Evolutionary conservation across 495 filamentous ascomycete species (phyloP), one percentile per base, ranked within the genome.

Genomic region (Penicillium waksmanii): DNA sequence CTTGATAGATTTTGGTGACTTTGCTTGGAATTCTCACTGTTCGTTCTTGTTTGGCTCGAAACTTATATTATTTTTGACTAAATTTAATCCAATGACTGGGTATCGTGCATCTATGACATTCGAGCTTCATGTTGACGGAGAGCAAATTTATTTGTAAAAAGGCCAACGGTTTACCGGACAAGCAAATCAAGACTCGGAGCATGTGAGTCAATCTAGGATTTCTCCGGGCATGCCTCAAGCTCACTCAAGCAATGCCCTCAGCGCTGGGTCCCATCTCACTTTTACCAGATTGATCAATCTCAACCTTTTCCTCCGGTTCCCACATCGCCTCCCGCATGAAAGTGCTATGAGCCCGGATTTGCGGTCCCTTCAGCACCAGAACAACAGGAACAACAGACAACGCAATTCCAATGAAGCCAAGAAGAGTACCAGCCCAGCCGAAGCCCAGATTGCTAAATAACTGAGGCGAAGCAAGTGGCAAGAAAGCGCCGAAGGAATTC

Each of bases 381-480:
- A 76, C 67, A 13, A 79, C 60, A 3, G 77, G 75, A 3, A 77
- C 72, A 54, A 73, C 54, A 7, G 66, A 73, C 53, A 80, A 57
- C 7, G 68, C 69, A 42, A 77, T 10, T 0, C 72, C 70, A 17
- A 80, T 61, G 47, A 81, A 80, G 8, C 70, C 78, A 12, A 80
- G 66, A 23, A 81, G 56, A 21, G 70, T 68, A 15, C 73, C 74
- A 15, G 78, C 78, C 78, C 77, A 80, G 7, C 76, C 71, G 55
- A 72, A 77, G 0, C 77, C 77, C 17, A 80, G 60, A 11, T 67
- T 73, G 5, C 53, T 63, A 40, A 80, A 81, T 31, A 81, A 67
- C 48, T 71, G 47, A 8, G 58, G 61, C 11, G 71, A 71, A 8
- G 78, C 78, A 17, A 81, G 63, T 1, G 78, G 75, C 35, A 73